These are phyloP conservation scores for Raddia guianensis DNA, from an alignment of 176 grass and related monocot species.

Conservation along the genomic window DNA sequence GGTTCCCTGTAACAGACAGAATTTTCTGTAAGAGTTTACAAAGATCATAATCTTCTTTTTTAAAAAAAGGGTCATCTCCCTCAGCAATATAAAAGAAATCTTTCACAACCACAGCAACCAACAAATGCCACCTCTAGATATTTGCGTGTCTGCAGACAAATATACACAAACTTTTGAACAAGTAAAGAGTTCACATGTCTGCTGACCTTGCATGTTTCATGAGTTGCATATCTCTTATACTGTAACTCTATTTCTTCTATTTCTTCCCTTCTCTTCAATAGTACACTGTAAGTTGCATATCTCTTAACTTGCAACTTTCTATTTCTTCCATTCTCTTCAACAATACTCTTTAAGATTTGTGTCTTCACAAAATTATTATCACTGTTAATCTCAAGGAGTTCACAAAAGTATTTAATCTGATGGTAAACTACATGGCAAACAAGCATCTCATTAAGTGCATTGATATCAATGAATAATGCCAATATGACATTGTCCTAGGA, in stretches of 20 bases:
- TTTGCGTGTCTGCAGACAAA: slow-evolving; percentile 16
- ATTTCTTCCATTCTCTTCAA: slow-evolving; percentile 84
- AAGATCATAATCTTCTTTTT: background rate
- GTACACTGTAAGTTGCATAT: slow-evolving; percentile 71
- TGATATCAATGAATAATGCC: background rate
- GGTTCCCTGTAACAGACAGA: slow-evolving; percentile 54
- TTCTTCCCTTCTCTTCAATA: slow-evolving; percentile 90
- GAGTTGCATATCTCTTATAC: slow-evolving; percentile 73
- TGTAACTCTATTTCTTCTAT: slow-evolving; percentile 83
- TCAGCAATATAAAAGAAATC: background rate
- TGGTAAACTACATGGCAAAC: slow-evolving; percentile 33
- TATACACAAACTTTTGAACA: slow-evolving; percentile 29
- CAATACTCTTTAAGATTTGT: slow-evolving; percentile 60
- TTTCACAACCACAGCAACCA: slow-evolving; percentile 17
- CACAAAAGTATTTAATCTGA: slow-evolving; percentile 54
- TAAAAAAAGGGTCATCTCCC: slow-evolving; percentile 1
- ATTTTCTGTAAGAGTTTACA: background rate
- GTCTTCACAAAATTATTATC: slow-evolving; percentile 82
- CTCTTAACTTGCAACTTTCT: slow-evolving; percentile 68
- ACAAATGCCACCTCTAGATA: background rate
- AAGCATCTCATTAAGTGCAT: background rate
- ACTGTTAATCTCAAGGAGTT: slow-evolving; percentile 68
- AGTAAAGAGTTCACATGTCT: slow-evolving; percentile 54
- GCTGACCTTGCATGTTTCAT: slow-evolving; percentile 94
- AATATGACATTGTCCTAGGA: background rate